Base-by-base conservation (phyloP, 129 eudicot species). In the Rutidosis leptorrhynchoides region DNA sequence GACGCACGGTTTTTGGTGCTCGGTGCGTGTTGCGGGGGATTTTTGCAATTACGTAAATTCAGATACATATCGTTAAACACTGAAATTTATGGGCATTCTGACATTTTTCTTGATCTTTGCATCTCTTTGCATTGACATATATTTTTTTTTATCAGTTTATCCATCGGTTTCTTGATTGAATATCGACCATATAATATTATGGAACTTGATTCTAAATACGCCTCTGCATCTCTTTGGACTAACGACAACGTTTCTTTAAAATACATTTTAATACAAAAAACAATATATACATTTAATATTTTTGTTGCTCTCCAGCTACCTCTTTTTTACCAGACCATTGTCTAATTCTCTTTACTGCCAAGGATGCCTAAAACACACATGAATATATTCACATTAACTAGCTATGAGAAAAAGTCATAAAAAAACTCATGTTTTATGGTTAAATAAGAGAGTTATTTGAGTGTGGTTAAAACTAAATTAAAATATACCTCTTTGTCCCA, bases 401-500 rank as follows among this genome's bases (percentile, higher is more conserved):
- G 30, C 0, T 29, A 22, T 12, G 0, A 30, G 14, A 28, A 9
- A 14, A 11, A 20, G 14, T 14, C 37, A 16, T 0, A 24, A 9
- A 1, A 56, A 17, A 16, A 5, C 3, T 0, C 35, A 1, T 16
- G 5, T 22, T 22, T 11, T 21, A n/a, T 2, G 29, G 28, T 11
- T 2, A 8, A 54, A 46, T 46, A 24, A 64, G 40, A 62, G 11
- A 0, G 8, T 48, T 19, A 52, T 6, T 52, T 10, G 11, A 20
- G 49, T 4, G 15, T 4, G 15, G 26, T 53, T 54, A 54, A 24
- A 54, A 54, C 15, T 54, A 54, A 54, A n/a, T n/a, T n/a, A n/a
- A 9, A 21, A 26, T 14, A 17, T 80, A 80, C 85, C 87, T 85
- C 91, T 74, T 79, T 78, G 9, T 82, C 77, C 85, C 91, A 79